Percentiles rank a stretch among this genome's conserved stretches.
Conservation (phyloP, 441 rosid species). For the Rhodomyrtus psidioides region DNA sequence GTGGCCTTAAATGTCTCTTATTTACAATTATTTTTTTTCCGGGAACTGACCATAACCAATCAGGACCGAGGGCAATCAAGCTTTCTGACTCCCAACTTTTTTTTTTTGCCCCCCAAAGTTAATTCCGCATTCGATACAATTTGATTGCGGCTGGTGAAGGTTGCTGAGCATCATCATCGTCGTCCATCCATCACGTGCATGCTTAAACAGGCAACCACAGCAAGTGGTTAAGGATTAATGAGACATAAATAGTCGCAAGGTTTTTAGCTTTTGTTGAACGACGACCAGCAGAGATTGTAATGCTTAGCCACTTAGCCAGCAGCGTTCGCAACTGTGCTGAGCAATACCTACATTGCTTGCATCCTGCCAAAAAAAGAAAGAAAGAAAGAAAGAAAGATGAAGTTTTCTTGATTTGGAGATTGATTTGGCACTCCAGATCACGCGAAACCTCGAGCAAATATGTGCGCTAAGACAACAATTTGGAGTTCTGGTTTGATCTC, state of each 20-base stretch:
- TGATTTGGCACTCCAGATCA: background rate
- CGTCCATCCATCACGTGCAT: no score
- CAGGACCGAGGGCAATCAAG: background rate
- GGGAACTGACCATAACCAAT: no score
- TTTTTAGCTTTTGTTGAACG: no score
- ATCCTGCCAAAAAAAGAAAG: no score
- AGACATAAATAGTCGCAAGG: no score
- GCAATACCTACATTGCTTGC: background rate
- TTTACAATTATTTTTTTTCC: background rate
- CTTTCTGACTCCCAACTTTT: background rate
- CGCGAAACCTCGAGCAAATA: background rate
- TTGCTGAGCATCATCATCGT: background rate
- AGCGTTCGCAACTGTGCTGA: background rate
- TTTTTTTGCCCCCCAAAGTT: background rate
- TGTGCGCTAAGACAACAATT: background rate
- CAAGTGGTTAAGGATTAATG: no score
- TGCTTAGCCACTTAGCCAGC: background rate
- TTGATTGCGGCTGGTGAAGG: background rate
- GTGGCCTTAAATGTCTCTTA: background rate
- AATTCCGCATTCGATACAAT: background rate
- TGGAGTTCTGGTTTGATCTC: background rate
- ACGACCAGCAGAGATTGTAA: no score
- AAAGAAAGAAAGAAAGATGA: no score
- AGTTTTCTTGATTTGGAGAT: background rate
- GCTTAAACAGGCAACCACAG: no score